A percentile compares a stretch with the other conserved stretches of the same genome.
phyloP scores from a whole-genome alignment of 192 early-diverging fungal genomes.

The Umbelopsis sp. region DNA sequence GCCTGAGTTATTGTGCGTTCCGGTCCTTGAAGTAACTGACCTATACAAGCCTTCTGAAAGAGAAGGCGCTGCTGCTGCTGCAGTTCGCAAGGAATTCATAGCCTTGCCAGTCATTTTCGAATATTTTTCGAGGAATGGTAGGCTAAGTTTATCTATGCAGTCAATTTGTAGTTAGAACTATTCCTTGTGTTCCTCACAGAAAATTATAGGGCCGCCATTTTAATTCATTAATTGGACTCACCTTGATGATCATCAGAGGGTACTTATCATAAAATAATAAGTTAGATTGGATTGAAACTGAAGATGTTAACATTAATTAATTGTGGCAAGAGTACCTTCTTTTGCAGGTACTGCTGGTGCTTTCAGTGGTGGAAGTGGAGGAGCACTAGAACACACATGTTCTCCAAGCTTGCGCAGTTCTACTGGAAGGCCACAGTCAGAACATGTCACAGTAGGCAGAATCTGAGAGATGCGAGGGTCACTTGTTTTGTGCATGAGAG shows the following conservation, averaged over 20 bases:
- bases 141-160: conserved; percentile 28
- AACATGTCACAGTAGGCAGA: conserved; percentile 53
- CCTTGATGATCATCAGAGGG: not conserved
- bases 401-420: conserved; percentile 47
- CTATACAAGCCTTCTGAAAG: conserved; percentile 7
- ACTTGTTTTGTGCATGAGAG: conserved; percentile 17
- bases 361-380: conserved; percentile 40
- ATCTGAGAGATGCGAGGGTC: conserved; percentile 53
- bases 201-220: not conserved
- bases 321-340: not conserved
- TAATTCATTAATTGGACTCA: not conserved
- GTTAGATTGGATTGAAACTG: no score
- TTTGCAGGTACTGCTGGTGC: not conserved
- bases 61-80: conserved; percentile 15
- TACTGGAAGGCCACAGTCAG: conserved; percentile 53
- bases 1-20: not conserved
- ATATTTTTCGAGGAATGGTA: conserved; percentile 47
- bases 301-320: not conserved
- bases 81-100: conserved; percentile 17
- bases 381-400: conserved; percentile 50
- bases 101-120: conserved; percentile 38
- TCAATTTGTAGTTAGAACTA: not conserved
- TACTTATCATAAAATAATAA: not conserved
- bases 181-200: not conserved
- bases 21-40: not conserved